phyloP scores from a whole-genome alignment of 257 asterid genomes.

The Ligustrum vulgare region DNA sequence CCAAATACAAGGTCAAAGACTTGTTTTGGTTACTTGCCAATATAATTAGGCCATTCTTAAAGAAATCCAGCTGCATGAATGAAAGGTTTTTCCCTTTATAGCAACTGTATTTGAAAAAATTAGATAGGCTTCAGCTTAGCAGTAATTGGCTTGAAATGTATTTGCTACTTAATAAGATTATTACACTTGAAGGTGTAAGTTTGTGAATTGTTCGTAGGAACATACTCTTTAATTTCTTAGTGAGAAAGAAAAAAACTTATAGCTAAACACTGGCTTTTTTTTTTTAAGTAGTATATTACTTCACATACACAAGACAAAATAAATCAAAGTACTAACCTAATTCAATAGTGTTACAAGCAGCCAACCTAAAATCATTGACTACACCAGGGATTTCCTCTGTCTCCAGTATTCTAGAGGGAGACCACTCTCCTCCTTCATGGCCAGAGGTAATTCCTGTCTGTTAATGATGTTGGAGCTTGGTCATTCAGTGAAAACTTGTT shows the following conservation, averaged over 20 bases:
- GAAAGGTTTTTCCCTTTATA: too few species aligned
- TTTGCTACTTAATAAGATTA: not conserved
- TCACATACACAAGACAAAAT: not conserved
- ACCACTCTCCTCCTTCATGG: constrained; percentile 18
- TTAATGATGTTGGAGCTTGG: constrained; percentile 38
- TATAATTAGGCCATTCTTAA: not conserved
- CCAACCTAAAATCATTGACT: constrained; percentile 29
- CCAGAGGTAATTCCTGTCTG: constrained; percentile 35
- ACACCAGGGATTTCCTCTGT: constrained; percentile 30
- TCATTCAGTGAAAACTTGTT: constrained; percentile 41
- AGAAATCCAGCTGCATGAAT: too few species aligned
- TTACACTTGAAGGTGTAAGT: not conserved
- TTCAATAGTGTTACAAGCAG: constrained; percentile 40
- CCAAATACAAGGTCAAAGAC: not conserved
- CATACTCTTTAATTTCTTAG: too few species aligned
- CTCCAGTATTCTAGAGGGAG: constrained; percentile 32
- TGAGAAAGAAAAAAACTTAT: too few species aligned
- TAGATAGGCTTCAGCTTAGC: too few species aligned
- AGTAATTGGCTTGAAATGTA: too few species aligned
- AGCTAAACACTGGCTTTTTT: not conserved
- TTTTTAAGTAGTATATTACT: not conserved
- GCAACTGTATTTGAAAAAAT: too few species aligned
- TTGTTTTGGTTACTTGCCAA: not conserved
- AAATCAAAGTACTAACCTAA: constrained; percentile 18
- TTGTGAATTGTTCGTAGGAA: too few species aligned